phyloP scores from a whole-genome alignment of 164 flowering plant genomes.

The Malania oleifera region DNA sequence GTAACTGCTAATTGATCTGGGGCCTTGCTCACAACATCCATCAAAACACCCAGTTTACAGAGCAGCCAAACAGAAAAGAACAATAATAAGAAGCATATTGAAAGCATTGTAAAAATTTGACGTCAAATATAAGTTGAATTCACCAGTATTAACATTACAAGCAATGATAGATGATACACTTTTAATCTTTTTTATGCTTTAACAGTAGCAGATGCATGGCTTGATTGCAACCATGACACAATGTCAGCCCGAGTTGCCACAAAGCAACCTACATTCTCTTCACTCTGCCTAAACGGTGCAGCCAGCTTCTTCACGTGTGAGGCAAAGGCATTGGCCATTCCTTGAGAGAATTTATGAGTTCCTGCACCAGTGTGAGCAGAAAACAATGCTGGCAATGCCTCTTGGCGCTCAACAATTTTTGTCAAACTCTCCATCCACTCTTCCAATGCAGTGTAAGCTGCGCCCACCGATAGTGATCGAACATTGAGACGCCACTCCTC shows the following conservation, averaged over 20 bases:
- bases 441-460: slow-evolving; percentile 87
- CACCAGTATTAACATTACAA: no score
- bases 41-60: no score
- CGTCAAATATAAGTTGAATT: no score
- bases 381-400: slow-evolving; percentile 54
- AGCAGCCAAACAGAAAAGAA: no score
- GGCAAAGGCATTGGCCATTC: slow-evolving; percentile 60
- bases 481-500: slow-evolving; percentile 79
- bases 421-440: slow-evolving; percentile 79
- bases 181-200: slow-evolving; percentile 13
- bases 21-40: no score
- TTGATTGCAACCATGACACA: slow-evolving; percentile 59
- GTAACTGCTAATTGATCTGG: no score
- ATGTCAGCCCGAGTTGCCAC: slow-evolving; percentile 64
- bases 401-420: slow-evolving; percentile 45
- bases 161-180: no score
- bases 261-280: slow-evolving; percentile 62
- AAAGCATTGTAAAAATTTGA: no score
- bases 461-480: slow-evolving; percentile 80
- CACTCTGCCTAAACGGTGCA: slow-evolving; percentile 68
- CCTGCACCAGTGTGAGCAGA: slow-evolving; percentile 77
- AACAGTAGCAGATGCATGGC: slow-evolving; percentile 20
- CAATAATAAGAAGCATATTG: no score
- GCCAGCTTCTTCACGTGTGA: slow-evolving; percentile 61
- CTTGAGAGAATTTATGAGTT: slow-evolving; percentile 76